Percentiles rank a stretch among this genome's conserved stretches.
phyloP scores from a whole-genome alignment of 805 yeast species.

The Candida ovalis region DNA sequence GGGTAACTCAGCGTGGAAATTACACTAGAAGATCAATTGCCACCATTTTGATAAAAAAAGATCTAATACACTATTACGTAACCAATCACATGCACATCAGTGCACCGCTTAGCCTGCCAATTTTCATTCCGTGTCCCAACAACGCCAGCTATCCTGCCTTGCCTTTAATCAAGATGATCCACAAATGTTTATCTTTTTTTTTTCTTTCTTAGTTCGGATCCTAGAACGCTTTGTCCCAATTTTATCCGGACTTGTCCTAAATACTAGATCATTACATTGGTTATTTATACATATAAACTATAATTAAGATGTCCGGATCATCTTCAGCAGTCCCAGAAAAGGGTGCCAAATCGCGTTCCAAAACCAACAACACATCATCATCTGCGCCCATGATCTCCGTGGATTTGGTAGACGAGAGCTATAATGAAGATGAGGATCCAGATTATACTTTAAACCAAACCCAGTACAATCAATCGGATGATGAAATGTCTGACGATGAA shows the following conservation, averaged over 20 bases:
- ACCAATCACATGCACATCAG: background rate
- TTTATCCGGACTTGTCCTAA: background rate
- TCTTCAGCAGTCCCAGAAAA: background rate
- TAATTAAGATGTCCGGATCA: background rate
- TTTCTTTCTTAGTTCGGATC: background rate
- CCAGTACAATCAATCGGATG: conserved; percentile 2
- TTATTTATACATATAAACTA: background rate
- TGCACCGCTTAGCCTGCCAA: background rate
- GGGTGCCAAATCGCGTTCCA: background rate
- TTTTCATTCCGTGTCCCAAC: conserved; percentile 6
- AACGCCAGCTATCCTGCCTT: conserved; percentile 2
- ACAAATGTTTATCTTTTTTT: background rate
- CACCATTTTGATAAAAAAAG: no score
- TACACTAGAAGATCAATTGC: no score
- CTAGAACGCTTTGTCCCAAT: background rate
- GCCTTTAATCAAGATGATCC: conserved; percentile 4
- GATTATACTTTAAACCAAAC: conserved; percentile 20
- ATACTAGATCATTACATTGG: background rate
- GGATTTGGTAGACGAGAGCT: conserved; percentile 18
- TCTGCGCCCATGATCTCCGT: conserved; percentile 7
- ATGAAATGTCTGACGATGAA: conserved; percentile 10
- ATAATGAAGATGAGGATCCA: conserved; percentile 27
- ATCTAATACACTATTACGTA: background rate
- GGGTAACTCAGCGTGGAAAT: no score
- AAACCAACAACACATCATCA: background rate